Conservation (phyloP, 306 rosid species). For the Medicago arabica region DNA sequence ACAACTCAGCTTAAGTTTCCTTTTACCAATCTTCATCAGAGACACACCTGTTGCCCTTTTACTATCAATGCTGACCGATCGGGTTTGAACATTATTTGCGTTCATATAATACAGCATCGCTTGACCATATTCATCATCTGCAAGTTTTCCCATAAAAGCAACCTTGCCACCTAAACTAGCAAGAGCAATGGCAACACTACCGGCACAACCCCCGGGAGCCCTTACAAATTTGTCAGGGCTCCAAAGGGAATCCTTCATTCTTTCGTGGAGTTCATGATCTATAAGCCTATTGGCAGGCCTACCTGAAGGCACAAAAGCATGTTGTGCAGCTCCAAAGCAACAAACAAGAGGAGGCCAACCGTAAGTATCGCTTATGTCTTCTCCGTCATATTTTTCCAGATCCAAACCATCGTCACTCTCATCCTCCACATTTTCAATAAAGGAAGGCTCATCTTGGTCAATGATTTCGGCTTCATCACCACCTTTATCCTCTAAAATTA, state of each 20-base stretch:
- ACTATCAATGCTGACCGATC: conserved; percentile 74
- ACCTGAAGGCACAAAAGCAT: conserved; percentile 91
- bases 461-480: conserved; percentile 50
- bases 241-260: conserved; percentile 78
- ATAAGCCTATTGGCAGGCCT: conserved; percentile 84
- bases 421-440: conserved; percentile 55
- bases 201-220: conserved; percentile 88
- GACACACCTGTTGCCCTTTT: conserved; percentile 73
- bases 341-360: conserved; percentile 99
- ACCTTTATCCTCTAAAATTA: conserved; percentile 48
- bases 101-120: conserved; percentile 86
- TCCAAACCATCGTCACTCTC: conserved; percentile 63
- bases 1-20: conserved; percentile 75
- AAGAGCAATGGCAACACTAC: conserved; percentile 90
- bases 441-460: conserved; percentile 59
- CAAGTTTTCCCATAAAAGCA: conserved; percentile 98
- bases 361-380: conserved; percentile 75
- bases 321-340: conserved; percentile 94
- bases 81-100: conserved; percentile 79
- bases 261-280: conserved; percentile 76
- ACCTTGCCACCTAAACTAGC: conserved; percentile 91
- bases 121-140: conserved; percentile 81
- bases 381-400: conserved; percentile 64
- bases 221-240: conserved; percentile 77
- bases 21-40: conserved; percentile 79